A percentile compares a stretch with the other conserved stretches of the same genome.
Conservation (phyloP, 202 grass and related monocot genomes). For the Hordeum pubiflorum region DNA sequence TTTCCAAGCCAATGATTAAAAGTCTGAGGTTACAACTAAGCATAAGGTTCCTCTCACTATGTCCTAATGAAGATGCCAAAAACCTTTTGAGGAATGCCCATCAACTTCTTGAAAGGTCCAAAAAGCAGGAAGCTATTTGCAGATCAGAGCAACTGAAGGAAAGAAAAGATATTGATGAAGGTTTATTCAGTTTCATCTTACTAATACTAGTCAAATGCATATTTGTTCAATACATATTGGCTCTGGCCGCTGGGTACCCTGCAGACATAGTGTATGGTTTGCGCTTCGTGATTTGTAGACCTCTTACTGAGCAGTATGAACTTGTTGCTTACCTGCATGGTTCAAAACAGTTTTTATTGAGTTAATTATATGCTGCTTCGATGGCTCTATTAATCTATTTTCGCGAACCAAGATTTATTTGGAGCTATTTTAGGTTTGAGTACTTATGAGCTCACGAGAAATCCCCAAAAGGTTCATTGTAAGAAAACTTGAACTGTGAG, state of each 20-base stretch:
- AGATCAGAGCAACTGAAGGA: slow-evolving; percentile 45
- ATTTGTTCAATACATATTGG: neutral
- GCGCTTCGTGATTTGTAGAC: neutral
- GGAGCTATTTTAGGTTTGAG: neutral
- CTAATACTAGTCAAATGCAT: slow-evolving; percentile 2
- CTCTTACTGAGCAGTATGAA: neutral
- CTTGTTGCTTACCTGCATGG: neutral
- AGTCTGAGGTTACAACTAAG: slow-evolving; percentile 63
- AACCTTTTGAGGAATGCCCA: slow-evolving; percentile 38
- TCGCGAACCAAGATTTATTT: neutral
- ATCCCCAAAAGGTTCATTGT: neutral
- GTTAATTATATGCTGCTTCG: neutral
- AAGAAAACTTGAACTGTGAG: neutral
- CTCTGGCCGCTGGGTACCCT: neutral
- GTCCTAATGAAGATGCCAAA: slow-evolving; percentile 41
- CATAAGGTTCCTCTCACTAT: slow-evolving; percentile 72
- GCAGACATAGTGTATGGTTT: slow-evolving; percentile 5
- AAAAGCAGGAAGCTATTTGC: slow-evolving; percentile 62
- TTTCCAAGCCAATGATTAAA: slow-evolving; percentile 64
- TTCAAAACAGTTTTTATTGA: neutral
- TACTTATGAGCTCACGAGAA: neutral
- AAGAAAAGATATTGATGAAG: slow-evolving; percentile 37
- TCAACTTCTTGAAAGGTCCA: slow-evolving; percentile 61
- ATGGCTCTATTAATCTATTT: slow-evolving; percentile 2
- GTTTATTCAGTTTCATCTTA: slow-evolving; percentile 30